Conservation (phyloP, 176 grass and related monocot species). For the Oryza rufipogon region DNA sequence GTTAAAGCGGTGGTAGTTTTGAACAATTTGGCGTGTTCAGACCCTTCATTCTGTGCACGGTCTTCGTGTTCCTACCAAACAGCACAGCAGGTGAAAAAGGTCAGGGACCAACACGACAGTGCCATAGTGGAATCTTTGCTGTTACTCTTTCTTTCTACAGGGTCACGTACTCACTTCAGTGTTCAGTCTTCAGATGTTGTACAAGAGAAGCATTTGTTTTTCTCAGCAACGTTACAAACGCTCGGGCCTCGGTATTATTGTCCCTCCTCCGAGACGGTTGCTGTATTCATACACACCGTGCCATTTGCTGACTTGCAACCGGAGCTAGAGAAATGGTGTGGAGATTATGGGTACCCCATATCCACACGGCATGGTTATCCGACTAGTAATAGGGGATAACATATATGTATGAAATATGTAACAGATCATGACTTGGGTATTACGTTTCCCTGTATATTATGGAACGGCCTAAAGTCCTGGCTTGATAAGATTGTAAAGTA, state of each 20-base stretch:
- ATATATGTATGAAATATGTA: too few species aligned
- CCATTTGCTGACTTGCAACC: neutral
- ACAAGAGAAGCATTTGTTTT: neutral
- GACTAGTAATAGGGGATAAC: too few species aligned
- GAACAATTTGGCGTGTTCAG: neutral
- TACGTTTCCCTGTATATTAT: too few species aligned
- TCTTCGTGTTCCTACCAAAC: neutral
- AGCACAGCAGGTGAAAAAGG: too few species aligned
- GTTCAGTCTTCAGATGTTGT: neutral
- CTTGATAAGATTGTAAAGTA: too few species aligned
- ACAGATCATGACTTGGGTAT: too few species aligned
- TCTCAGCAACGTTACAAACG: conserved; percentile 23
- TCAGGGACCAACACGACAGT: neutral
- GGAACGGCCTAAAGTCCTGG: too few species aligned
- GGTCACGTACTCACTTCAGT: neutral
- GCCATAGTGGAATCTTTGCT: neutral
- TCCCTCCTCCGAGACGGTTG: too few species aligned
- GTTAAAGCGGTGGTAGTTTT: too few species aligned
- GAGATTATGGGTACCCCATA: too few species aligned
- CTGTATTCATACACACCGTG: neutral
- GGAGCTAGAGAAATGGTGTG: neutral
- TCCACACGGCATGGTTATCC: too few species aligned
- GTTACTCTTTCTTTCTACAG: neutral
- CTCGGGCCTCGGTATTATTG: neutral
- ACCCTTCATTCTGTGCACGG: neutral